Evolutionary conservation across 257 asterid genomes (phyloP), one percentile per base, ranked within the genome.

Genomic region (Cinchona pubescens): DNA sequence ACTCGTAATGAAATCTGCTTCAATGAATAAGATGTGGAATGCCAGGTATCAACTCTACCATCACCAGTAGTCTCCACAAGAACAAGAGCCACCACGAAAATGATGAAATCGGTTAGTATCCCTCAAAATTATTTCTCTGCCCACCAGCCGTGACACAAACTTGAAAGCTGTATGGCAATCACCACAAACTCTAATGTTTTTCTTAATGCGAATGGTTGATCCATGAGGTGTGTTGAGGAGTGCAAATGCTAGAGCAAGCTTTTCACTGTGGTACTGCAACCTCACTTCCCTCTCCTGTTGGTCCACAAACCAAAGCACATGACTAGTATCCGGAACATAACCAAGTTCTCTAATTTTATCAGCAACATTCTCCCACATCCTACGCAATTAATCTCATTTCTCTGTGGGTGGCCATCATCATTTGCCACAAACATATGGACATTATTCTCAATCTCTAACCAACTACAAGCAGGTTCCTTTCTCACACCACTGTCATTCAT

Each of bases 401-500:
- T 85, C 43, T 89, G 90, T 0, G 97, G 96, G 69, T 93, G 95
- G 15, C 82, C n/a, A 78, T 81, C 89, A 23, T 91, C 97, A 62
- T 88, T 88, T 1, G 96, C 94, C 62, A 91, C 91, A 69, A 93
- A 91, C 84, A 81, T 61, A 62, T 93, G 97, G 67, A 90, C 88
- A 7, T 73, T 76, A 69, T 90, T 90, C 79, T 79, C 98, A 46
- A 87, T 83, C 83, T 93, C 98, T 66, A 93, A 86, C 97, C 98
- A 93, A 83, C 96, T 91, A 79, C 95, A 91, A 23, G 96, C 97
- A 42, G 96, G 97, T 70, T 93, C 96, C 73, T 91, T 93, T 88
- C 88, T 93, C 27, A 91, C 86, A 66, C 97, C 96, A 69, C 85
- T 76, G 19, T 85, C 89, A n/a, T 76, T 85, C 98, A 93, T 91